These are phyloP conservation scores for Mycena belliarum DNA, from an alignment of 768 basidiomycete species.

Conservation along the genomic window DNA sequence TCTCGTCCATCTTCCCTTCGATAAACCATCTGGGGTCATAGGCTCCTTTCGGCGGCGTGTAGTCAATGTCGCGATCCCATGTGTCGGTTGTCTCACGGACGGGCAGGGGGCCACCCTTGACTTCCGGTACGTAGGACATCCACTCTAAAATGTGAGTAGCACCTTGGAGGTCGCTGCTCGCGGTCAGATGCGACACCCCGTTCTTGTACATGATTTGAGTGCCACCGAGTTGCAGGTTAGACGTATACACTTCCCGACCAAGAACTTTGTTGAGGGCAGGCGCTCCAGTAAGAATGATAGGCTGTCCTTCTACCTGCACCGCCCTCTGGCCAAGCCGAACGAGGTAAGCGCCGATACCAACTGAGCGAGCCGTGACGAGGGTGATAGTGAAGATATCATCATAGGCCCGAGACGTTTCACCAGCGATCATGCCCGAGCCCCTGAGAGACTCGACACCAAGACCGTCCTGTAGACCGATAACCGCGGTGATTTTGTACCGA, in stretches of 20 bases:
- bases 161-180: constrained; percentile 93
- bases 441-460: constrained; percentile 94
- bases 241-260: constrained; percentile 98
- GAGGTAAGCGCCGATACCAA: constrained; percentile 98
- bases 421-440: constrained; percentile 97
- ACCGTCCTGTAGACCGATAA: constrained; percentile 97
- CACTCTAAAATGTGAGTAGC: constrained; percentile 92
- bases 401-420: constrained; percentile 97
- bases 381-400: constrained; percentile 99
- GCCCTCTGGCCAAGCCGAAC: constrained; percentile 97
- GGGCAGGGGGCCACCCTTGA: constrained; percentile 79
- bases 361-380: constrained; percentile 96
- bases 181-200: constrained; percentile 95
- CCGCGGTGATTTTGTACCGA: constrained; percentile 92
- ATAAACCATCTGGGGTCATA: constrained; percentile 99
- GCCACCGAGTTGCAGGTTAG: constrained; percentile 96
- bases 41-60: constrained; percentile 87
- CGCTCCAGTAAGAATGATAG: constrained; percentile 98
- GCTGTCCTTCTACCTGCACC: constrained; percentile 98
- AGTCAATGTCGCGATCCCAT: constrained; percentile 93
- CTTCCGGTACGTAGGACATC: constrained; percentile 90
- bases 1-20: constrained; percentile 89
- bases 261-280: constrained; percentile 97
- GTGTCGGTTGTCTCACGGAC: constrained; percentile 69
- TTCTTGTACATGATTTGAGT: constrained; percentile 99